Base-by-base conservation (phyloP, 441 rosid genomes). In the Gossypium schwendimanii region DNA sequence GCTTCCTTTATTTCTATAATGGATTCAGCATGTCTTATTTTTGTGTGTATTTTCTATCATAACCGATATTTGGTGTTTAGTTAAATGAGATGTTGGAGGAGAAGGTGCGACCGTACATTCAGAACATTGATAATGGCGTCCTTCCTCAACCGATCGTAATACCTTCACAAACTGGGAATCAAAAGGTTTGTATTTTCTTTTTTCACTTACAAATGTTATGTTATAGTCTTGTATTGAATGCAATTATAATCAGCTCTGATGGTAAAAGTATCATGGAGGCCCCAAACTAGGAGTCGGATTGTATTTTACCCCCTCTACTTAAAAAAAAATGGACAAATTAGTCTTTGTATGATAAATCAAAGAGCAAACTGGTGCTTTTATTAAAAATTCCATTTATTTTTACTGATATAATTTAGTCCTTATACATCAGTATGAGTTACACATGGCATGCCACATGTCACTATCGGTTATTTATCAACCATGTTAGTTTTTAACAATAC, bases 71-170 rank as follows among this genome's bases (percentile, higher is more conserved):
- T 67, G 72, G 7, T 69, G 69, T 54, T 70, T 81, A 94, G 97
- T 81, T 94, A 83, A 90, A 87, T 70, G 89, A 91, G 73, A 81
- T 90, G 86, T 76, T 94, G 84, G 92, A 84, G 83, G 92, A 94
- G 86, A 91, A 94, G 84, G 91, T 90, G 63, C 84, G 80, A 36
- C 97, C 96, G 2, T 89, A 73, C 84, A 63, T 85, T 63, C 84
- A 87, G 82, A 86, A 87, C 28, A 71, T 74, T 0, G 81, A 79
- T 68, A 83, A 63, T 18, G 69, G 70, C 14, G 84, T 81, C 70
- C 91, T 91, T 77, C 83, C 92, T 36, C 85, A 52, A 26, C 91
- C 92, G 55, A 90, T 94, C 41, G 41, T 91, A 69, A 69, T 88
- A 33, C 84, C 78, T 53, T 71, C 92, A 1, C 85, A 83, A 72